Evolutionary conservation across 331 rosid genomes (phyloP), one percentile per base, ranked within the genome.

Genomic region (Stylosanthes scabra): DNA sequence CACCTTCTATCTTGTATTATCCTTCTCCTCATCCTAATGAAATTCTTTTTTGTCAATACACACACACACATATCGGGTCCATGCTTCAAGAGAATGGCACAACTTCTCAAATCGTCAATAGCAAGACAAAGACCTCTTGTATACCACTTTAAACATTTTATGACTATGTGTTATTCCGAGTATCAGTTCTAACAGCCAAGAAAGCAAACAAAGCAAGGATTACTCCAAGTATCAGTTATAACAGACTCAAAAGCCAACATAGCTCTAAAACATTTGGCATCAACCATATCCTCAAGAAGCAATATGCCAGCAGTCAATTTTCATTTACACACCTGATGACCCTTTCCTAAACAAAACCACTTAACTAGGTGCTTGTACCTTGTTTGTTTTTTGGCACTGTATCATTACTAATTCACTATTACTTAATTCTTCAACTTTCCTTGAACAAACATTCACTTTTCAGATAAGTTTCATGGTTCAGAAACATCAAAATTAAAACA

Each of bases 281-380:
- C 28, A 62, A 61, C 70, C 54, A 20, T 50, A 72, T 60, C 58
- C n/a, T 72, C 14, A 59, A 72, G 66, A 72, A 46, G 50, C 8
- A 52, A 51, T 62, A 27, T 50, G 71, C 28, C 52, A 74, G 42
- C 46, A 50, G n/a, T 54, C 41, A 64, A 64, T 64, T 64, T 44
- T 9, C 71, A 47, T 42, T 25, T 46, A 20, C 29, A 39, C 6
- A 12, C 8, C 11, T 31, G 10, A 59, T 59, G 44, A 29, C 44
- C 64, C 20, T 59, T 11, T 59, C 20, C 45, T 60, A 3, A 57
- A 25, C 63, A 57, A 39, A 27, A n/a, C 13, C 13, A 59, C 65
- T 13, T 34, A 37, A 61, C 66, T 47, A 61, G 28, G 47, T 5
- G 14, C 49, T 37, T 2, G n/a, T n/a, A 29, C 13, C 11, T 16